Conservation (phyloP, 2,329 filamentous ascomycete genomes). For the Penicillium digitatum region DNA sequence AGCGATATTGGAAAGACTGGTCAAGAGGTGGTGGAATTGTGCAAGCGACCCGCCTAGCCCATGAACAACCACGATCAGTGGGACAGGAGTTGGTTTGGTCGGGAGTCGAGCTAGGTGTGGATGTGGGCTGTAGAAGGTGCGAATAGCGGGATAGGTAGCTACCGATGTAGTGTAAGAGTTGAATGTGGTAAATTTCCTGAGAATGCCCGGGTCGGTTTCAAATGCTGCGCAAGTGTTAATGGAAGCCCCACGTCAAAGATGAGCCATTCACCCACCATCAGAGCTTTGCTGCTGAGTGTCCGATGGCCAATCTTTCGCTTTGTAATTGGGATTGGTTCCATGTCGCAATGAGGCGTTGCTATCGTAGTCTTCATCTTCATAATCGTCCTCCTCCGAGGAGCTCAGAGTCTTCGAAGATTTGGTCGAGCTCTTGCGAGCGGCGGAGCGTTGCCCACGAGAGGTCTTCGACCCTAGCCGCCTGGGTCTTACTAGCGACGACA, state of each 20-base stretch:
- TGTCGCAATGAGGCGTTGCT: conserved; percentile 32
- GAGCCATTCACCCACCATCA: conserved; percentile 27
- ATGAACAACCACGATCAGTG: conserved; percentile 85
- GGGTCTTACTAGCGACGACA: conserved; percentile 30
- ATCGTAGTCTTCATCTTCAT: conserved; percentile 37
- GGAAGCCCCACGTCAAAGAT: not conserved
- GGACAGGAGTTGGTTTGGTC: conserved; percentile 66
- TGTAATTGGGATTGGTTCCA: conserved; percentile 21
- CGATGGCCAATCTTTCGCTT: conserved; percentile 19
- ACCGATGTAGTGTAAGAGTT: conserved; percentile 67
- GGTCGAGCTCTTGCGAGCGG: conserved; percentile 18
- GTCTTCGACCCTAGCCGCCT: conserved; percentile 17
- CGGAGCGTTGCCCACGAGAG: conserved; percentile 3
- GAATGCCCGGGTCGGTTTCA: conserved; percentile 68
- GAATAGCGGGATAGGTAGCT: conserved; percentile 68
- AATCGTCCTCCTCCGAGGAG: conserved; percentile 38
- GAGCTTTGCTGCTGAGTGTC: conserved; percentile 28
- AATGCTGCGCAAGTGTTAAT: conserved; percentile 26
- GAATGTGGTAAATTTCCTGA: conserved; percentile 70
- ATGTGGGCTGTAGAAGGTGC: conserved; percentile 80
- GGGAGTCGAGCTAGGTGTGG: conserved; percentile 78
- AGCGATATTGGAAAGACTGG: conserved; percentile 74
- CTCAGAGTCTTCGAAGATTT: conserved; percentile 31
- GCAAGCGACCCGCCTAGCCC: conserved; percentile 88
- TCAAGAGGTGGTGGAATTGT: conserved; percentile 78